A percentile compares a stretch with the other conserved stretches of the same genome.
Conservation (phyloP, 257 asterid species). For the Echites panduratus region DNA sequence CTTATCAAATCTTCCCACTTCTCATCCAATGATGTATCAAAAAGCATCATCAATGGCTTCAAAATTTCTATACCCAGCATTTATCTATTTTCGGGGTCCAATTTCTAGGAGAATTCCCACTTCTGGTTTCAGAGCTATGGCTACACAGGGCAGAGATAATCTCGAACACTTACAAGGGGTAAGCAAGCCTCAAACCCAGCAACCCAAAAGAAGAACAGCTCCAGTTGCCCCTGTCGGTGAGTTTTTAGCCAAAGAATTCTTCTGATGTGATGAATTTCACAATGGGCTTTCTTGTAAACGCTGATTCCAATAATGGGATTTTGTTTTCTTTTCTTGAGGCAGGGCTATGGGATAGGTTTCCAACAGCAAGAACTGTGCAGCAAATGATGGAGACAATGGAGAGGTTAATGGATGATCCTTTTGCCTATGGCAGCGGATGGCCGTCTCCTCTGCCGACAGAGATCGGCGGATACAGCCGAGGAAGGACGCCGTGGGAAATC, state of each 20-base stretch:
- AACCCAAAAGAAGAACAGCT: conserved; percentile 34
- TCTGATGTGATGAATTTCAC: too few relatives aligned
- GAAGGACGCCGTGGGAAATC: conserved; percentile 78
- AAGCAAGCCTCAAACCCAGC: conserved; percentile 34
- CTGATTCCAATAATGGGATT: too few relatives aligned
- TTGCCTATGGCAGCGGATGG: conserved; percentile 30
- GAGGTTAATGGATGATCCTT: conserved; percentile 55
- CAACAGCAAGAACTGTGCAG: conserved; percentile 67
- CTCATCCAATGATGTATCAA: conserved; percentile 20
- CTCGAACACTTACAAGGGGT: conserved; percentile 48
- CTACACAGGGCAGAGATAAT: conserved; percentile 31
- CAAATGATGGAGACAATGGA: conserved; percentile 89
- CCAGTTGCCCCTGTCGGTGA: conserved; percentile 52
- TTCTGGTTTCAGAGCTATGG: conserved; percentile 24
- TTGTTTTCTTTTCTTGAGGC: background rate
- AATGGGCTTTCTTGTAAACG: too few relatives aligned
- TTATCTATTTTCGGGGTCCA: conserved; percentile 6
- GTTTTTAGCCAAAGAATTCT: background rate
- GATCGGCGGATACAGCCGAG: conserved; percentile 35
- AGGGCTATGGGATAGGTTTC: conserved; percentile 76
- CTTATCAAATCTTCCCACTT: conserved; percentile 29
- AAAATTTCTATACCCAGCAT: conserved; percentile 13
- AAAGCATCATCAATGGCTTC: conserved; percentile 13
- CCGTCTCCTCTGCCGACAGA: conserved; percentile 16
- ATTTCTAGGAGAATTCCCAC: conserved; percentile 6